A percentile compares a stretch with the other conserved stretches of the same genome.
Conservation (phyloP, 495 filamentous ascomycete species). For the Neurospora tetraspora region DNA sequence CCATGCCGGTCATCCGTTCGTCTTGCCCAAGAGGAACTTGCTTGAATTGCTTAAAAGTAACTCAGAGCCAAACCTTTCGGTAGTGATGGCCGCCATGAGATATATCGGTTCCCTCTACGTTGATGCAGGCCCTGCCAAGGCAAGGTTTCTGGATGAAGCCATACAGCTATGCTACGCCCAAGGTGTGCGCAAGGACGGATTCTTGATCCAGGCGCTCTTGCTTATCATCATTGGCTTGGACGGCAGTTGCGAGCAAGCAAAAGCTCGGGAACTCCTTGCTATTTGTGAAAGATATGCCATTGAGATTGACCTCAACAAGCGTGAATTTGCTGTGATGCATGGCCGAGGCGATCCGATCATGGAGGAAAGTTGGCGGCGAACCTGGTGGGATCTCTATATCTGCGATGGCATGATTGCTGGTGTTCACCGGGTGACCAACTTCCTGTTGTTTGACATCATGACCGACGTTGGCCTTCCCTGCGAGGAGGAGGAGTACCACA, state of each 20-base stretch:
- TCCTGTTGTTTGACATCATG: slow-evolving; percentile 44
- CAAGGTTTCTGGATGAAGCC: slow-evolving; percentile 48
- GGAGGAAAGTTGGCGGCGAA: slow-evolving; percentile 70
- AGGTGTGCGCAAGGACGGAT: slow-evolving; percentile 47
- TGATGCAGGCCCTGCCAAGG: slow-evolving; percentile 38
- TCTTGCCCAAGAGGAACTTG: slow-evolving; percentile 40
- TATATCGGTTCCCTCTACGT: slow-evolving; percentile 58
- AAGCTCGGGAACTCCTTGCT: slow-evolving; percentile 54
- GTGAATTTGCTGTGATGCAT: slow-evolving; percentile 35
- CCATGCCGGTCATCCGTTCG: slow-evolving; percentile 58
- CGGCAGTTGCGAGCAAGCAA: slow-evolving; percentile 57
- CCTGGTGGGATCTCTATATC: slow-evolving; percentile 87
- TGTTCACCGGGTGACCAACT: slow-evolving; percentile 46
- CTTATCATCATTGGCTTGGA: slow-evolving; percentile 70
- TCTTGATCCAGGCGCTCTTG: slow-evolving; percentile 66
- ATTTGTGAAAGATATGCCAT: slow-evolving; percentile 61
- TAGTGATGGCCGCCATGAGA: slow-evolving; percentile 52
- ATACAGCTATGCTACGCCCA: slow-evolving; percentile 41
- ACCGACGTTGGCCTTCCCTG: slow-evolving; percentile 61
- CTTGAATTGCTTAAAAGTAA: slow-evolving; percentile 34
- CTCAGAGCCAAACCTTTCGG: slow-evolving; percentile 22
- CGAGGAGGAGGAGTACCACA: slow-evolving; percentile 60
- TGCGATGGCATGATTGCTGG: slow-evolving; percentile 60
- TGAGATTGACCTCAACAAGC: slow-evolving; percentile 63
- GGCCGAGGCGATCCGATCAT: slow-evolving; percentile 38